Percentiles rank a stretch among this genome's conserved stretches.
phyloP scores from a whole-genome alignment of 148 eudicot genomes.

The Persicaria tinctoria region DNA sequence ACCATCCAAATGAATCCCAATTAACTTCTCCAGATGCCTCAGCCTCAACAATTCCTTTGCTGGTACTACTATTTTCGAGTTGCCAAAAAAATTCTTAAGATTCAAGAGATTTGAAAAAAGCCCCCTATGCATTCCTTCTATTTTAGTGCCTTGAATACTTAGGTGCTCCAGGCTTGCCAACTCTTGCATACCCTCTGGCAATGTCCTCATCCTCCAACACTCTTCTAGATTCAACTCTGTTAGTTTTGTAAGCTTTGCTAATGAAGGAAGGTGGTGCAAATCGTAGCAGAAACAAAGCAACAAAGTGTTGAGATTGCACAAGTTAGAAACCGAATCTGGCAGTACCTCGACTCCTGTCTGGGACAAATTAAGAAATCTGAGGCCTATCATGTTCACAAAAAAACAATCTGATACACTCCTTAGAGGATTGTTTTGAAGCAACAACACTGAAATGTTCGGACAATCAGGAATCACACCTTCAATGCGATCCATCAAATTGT shows the following conservation, averaged over 20 bases:
- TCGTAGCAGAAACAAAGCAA: neutral
- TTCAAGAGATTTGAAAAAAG: neutral
- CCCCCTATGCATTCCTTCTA: neutral
- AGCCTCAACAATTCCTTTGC: neutral
- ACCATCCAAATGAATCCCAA: neutral
- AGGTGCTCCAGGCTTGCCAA: neutral
- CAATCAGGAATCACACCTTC: neutral
- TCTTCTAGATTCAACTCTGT: neutral
- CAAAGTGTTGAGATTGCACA: conserved; percentile 16
- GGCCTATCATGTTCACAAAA: conserved; percentile 12
- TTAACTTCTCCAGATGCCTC: neutral
- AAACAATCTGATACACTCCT: conserved; percentile 5
- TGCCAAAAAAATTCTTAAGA: neutral
- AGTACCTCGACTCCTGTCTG: conserved; percentile 1
- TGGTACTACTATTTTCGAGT: neutral
- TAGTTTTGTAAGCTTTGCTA: conserved; percentile 10
- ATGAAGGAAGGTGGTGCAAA: neutral
- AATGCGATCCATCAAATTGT: conserved; percentile 2
- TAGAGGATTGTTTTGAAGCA: conserved; percentile 2
- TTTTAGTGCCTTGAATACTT: neutral
- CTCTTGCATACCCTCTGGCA: neutral
- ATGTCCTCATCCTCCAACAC: neutral
- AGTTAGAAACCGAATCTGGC: conserved; percentile 15
- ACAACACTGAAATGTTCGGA: conserved; percentile 12
- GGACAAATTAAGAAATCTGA: conserved; percentile 8